Evolutionary conservation across 768 basidiomycete species (phyloP), one percentile per base, ranked within the genome.

Genomic region (Galerina marginata): DNA sequence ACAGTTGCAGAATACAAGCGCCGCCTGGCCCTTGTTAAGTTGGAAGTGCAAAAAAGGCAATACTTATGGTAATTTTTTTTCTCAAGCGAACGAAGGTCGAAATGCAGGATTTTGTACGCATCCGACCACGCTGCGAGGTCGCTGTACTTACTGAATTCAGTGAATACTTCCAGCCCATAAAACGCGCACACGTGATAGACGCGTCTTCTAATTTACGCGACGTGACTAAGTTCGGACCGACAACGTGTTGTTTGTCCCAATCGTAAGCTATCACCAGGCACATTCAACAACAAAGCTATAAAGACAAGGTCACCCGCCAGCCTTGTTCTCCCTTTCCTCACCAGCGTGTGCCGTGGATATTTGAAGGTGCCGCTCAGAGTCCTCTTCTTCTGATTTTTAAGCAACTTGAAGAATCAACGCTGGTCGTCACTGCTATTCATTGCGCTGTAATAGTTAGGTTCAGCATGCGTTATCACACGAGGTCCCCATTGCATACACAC

Each of bases 131-230:
- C 20, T 20, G 20, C 20, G 20, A 20, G 20, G 20, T 20, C 20
- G 20, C 20, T 20, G 20, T 20, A 2, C 20, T 20, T 20, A 20
- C 20, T 20, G 20, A 20, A 20, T 20, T 20, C 20, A 20, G 20
- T 20, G 20, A 20, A 20, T 20, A 20, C 20, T 20, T 20, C 20
- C 20, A 20, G 20, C 20, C 20, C 20, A 20, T 20, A 49, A 53
- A 65, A 65, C 60, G 38, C 60, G 64, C 38, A 38, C 64, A 65
- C 61, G 64, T 65, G 64, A 65, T 45, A 20, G 42, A 53, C 64
- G 64, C 64, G 64, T 57, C 46, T 4, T 10, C 38, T 44, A 56
- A 51, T 59, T 43, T 25, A 60, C 60, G 64, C 61, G 58, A 37
- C 33, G 46, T 16, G 51, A 50, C 45, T 16, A n/a, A 40, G n/a